Evolutionary conservation across 2,329 filamentous ascomycete species (phyloP), one percentile per base, ranked within the genome.

Genomic region (Davidsoniella eucalypti): DNA sequence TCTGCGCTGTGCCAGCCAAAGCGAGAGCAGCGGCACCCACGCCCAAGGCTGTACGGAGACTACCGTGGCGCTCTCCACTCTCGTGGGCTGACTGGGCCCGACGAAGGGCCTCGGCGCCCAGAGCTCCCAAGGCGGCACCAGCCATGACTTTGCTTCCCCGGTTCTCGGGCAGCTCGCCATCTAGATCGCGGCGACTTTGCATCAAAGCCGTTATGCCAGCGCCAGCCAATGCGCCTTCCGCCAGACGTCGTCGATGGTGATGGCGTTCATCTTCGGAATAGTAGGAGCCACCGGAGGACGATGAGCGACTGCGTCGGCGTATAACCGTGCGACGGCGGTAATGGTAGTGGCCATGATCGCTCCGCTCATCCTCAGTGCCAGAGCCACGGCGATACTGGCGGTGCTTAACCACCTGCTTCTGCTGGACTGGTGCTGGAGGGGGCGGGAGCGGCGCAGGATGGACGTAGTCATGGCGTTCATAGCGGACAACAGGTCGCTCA

Each of bases 1-100:
- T 80, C 59, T 80, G 80, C 54, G 76, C 71, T 4, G 77, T 77
- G n/a, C 77, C 78, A 3, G 77, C 76, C 17, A 78, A 74, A 6
- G 77, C 78, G 21, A 81, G 67, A 14, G 76, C 77, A 18, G 78
- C 76, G 8, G 76, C 77, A 7, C 78, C 78, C 40, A 80, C 68
- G 29, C 76, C 78, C 18, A 81, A 65, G 18, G 76, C 77, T 1
- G 75, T 78, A 61, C 78, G 78, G 50, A 81, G 64, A 45, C 69
- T 69, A 40, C 67, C 67, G 40, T 69, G 67, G 3, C 78, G 75
- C 9, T 73, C 71, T 21, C 17, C 14, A 37, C 33, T 16, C 14
- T 44, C 44, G 56, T 80, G 80, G 25, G 75, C 74, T 54, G 75
- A 80, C 55, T 72, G 70, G 5, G 78, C 78, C 53, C 78, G 70